Evolutionary conservation across 768 basidiomycete species (phyloP), one percentile per base, ranked within the genome.

Genomic region (Boletus huronensis): DNA sequence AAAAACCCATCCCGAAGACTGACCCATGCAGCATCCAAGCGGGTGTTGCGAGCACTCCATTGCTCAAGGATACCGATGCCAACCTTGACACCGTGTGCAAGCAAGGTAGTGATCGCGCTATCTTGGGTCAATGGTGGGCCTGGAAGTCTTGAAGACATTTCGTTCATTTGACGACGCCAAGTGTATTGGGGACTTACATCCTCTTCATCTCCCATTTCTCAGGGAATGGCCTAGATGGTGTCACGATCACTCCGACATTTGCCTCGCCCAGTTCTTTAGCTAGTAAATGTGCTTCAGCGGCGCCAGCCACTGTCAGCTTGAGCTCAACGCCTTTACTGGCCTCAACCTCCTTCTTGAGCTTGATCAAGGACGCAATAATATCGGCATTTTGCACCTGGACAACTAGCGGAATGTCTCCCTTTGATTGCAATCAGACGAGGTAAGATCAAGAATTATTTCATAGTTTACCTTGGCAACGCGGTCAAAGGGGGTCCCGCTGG

Each of bases 21-120:
- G 57, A 87, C 89, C 93, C 93, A 95, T 40, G 82, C 88, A 29
- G 83, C 71, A 58, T 96, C 92, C 59, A 93, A 89, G 16, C 87
- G 81, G 10, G 87, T 77, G 64, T 87, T 91, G 25, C 89, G 81
- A 7, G 88, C 85, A 26, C 79, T 76, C 87, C 86, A 92, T 38
- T 80, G 79, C 56, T 84, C 82, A 42, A 77, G 70, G 43, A 85
- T 75, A 17, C 87, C 88, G 44, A 92, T 64, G 8, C 82, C 89
- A 31, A 91, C 84, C 6, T 82, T 82, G 16, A 97, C 88, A 26
- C 84, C 85, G 41, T 88, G 80, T 3, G 75, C 74, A 17, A 86
- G 66, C 21, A 98, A 79, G 48, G 77, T 76, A 23, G 80, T 74
- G 39, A 93, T 72, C 0, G 83, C 76, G 50, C 76, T 87, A 41